Conservation (phyloP, 768 basidiomycete genomes). For the Psilocybe tampanensis region DNA sequence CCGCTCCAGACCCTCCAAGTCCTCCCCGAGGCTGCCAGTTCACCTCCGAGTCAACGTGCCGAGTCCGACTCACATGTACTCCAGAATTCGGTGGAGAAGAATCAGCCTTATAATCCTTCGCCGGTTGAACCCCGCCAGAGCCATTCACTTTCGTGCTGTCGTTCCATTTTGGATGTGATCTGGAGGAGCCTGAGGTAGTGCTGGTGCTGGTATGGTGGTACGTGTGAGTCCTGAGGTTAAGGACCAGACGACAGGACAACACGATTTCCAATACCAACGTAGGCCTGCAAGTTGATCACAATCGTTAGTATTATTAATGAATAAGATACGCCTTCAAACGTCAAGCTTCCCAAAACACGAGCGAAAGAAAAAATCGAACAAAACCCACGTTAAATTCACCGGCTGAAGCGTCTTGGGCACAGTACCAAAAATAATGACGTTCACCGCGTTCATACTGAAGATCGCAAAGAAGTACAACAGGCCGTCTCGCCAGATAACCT, state of each 20-base stretch:
- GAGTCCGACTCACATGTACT: too few species aligned
- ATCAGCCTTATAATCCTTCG: too few species aligned
- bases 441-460: conserved; percentile 25
- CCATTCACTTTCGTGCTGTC: not conserved
- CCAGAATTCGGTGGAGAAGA: too few species aligned
- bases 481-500: conserved; percentile 22
- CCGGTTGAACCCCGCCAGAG: too few species aligned
- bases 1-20: too few species aligned
- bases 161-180: not conserved
- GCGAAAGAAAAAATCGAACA: too few species aligned
- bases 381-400: conserved; percentile 25
- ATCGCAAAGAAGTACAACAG: conserved; percentile 28
- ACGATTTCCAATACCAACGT: conserved; percentile 4
- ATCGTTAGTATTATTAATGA: not conserved
- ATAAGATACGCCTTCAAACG: too few species aligned
- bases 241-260: conserved; percentile 1
- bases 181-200: too few species aligned
- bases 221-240: not conserved
- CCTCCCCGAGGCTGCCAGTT: too few species aligned
- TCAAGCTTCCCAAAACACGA: too few species aligned
- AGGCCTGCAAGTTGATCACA: not conserved
- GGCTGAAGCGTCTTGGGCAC: conserved; percentile 16
- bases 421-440: conserved; percentile 24
- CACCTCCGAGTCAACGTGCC: too few species aligned
- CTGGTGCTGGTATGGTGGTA: too few species aligned